Conservation (phyloP, 805 yeast species). For the Pichia nanzhaoensis region DNA sequence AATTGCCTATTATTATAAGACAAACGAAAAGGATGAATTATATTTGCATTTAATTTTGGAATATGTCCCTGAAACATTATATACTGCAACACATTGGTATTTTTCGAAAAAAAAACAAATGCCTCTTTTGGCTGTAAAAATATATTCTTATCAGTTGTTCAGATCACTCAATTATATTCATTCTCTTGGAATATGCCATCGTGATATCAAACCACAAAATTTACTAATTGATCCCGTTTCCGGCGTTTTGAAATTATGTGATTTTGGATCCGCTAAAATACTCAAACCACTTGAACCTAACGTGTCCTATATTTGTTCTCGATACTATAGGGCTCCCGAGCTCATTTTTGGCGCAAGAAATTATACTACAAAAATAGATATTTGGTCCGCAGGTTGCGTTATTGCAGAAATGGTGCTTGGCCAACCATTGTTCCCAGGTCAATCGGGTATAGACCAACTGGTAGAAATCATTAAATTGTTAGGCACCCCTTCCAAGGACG, state of each 20-base stretch:
- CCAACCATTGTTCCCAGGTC: slow-evolving; percentile 97
- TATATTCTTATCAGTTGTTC: slow-evolving; percentile 71
- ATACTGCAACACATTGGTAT: slow-evolving; percentile 82
- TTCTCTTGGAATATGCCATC: slow-evolving; percentile 74
- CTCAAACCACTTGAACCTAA: slow-evolving; percentile 88
- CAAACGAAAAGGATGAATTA: slow-evolving; percentile 58
- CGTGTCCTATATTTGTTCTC: slow-evolving; percentile 91
- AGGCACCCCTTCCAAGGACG: slow-evolving; percentile 92
- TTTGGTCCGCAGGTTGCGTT: slow-evolving; percentile 98
- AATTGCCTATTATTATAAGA: slow-evolving; percentile 77
- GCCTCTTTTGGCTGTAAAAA: slow-evolving; percentile 86
- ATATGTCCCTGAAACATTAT: slow-evolving; percentile 92
- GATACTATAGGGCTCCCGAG: slow-evolving; percentile 97
- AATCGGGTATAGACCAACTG: slow-evolving; percentile 93
- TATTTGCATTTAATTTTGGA: slow-evolving; percentile 87
- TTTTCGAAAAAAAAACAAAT: slow-evolving; percentile 65
- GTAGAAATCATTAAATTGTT: slow-evolving; percentile 93
- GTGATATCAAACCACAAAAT: slow-evolving; percentile 90
- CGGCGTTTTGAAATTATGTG: slow-evolving; percentile 86
- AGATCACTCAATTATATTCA: slow-evolving; percentile 78
- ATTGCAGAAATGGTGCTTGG: slow-evolving; percentile 95
- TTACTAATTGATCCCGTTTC: slow-evolving; percentile 77
- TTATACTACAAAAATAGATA: slow-evolving; percentile 92
- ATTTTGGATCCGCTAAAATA: slow-evolving; percentile 92
- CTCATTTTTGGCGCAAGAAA: slow-evolving; percentile 94